Base-by-base conservation (phyloP, 129 eudicot species). In the Chrysanthemum lavandulifolium region DNA sequence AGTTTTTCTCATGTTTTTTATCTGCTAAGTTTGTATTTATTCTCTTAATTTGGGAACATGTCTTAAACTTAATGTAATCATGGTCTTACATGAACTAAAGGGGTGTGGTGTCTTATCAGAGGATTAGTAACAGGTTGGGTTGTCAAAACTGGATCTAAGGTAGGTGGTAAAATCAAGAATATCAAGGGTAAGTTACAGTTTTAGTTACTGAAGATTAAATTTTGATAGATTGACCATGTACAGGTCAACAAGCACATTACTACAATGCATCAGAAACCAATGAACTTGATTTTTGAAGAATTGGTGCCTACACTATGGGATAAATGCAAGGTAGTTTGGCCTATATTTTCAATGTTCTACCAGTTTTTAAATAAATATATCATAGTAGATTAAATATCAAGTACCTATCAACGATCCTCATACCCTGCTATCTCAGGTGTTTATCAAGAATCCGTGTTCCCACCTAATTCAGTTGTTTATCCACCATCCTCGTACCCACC, bases 231-330 rank as follows among this genome's bases (percentile, higher is more conserved):
- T 27, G 29, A 27, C 29, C 15, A 13, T 65, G 15, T 77, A 53
- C 75, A 91, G 96, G 93, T 91, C 61, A 96, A 91, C 73, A 91
- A 86, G 82, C 85, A 87, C 68, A 82, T 91, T 69, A 55, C 73
- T 54, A 82, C 86, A 69, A 92, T 92, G 97, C 86, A 86, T 74
- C 88, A 89, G 81, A 92, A 83, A 75, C 70, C 86, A 69, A 81
- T 84, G 84, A 84, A 92, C 81, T 69, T 92, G 75, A 86, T 94
- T 74, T 82, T 87, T n/a, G 94, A 89, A 71, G 97, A 92, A 73
- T 76, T 92, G 82, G 66, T 92, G 82, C 97, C 97, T 67, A 82
- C 96, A 55, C 59, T 92, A 64, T 92, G 97, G 96, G 96, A 88
- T 75, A 92, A 89, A 80, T 92, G 96, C 94, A 89, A 92, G 97